A percentile compares a stretch with the other conserved stretches of the same genome.
These are phyloP conservation scores for Apiospora arundinis DNA, from an alignment of 2,329 filamentous ascomycete genomes.

Conservation along the genomic window DNA sequence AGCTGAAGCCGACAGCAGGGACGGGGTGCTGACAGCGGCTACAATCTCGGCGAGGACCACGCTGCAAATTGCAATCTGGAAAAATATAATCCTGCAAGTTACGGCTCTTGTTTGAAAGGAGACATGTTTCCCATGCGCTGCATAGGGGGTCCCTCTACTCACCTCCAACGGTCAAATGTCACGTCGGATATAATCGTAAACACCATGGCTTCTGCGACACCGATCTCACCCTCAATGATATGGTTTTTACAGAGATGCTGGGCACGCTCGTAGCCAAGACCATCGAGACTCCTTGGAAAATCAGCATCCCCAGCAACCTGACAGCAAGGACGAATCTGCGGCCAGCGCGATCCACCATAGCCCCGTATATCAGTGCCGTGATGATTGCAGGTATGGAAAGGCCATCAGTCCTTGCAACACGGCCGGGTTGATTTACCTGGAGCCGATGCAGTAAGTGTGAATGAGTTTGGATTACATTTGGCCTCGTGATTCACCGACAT, in stretches of 20 bases:
- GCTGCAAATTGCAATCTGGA: constrained; percentile 23
- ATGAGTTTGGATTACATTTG: constrained; percentile 8
- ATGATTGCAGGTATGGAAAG: constrained; percentile 14
- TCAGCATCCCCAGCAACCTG: constrained; percentile 14
- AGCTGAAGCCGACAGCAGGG: background rate
- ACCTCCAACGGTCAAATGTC: constrained; percentile 21
- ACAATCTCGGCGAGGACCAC: constrained; percentile 15
- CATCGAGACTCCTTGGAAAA: constrained; percentile 5
- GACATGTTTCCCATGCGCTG: no score
- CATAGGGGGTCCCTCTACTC: background rate
- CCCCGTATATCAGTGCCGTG: constrained; percentile 9
- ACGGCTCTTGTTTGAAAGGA: background rate
- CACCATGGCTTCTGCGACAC: constrained; percentile 23
- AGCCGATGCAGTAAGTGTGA: constrained; percentile 5
- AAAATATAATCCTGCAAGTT: constrained; percentile 11
- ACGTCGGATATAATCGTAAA: constrained; percentile 23
- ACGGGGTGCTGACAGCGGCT: constrained; percentile 11
- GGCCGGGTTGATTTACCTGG: background rate
- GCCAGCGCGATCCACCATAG: constrained; percentile 18
- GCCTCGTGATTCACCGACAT: constrained; percentile 7
- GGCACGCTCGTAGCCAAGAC: background rate
- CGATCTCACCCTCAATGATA: constrained; percentile 23
- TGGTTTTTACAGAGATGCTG: constrained; percentile 15
- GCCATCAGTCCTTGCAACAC: background rate
- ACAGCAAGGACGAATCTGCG: constrained; percentile 13